Evolutionary conservation across 108 stramenopile genomes (phyloP), one percentile per base, ranked within the genome.

Genomic region (Discostella stelligeroides): DNA sequence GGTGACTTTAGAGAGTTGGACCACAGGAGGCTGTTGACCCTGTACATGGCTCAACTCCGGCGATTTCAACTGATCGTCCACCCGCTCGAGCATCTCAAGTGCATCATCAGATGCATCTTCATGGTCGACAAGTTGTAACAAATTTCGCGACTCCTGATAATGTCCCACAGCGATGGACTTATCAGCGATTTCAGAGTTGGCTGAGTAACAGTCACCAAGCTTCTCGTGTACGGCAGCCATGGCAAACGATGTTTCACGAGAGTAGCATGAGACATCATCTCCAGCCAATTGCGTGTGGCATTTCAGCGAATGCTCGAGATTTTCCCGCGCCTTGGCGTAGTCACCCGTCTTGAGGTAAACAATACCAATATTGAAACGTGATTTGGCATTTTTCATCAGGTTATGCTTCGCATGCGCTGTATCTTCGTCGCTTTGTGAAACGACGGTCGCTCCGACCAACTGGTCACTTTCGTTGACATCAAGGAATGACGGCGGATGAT

Each of bases 291-390:
- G 76, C 5, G 70, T 57, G 68, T 70, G 46, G 15, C 76, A 77
- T 24, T 70, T 70, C 17, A 77, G 76, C 38, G 58, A 60, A 27
- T 77, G 68, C 39, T 77, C 76, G 24, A 77, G 58, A 38, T 77
- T 77, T 40, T 77, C 68, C 41, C 70, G 68, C 24, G 76, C 76
- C 48, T 77, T 77, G 38, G 48, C 7, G 28, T 70, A 70, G 40
- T 77, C 76, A 20, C 68, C 68, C 24, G 76, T 70, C 55, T 77
- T 77, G 0, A 77, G 76, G 49, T 77, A 77, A 37, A 77, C 63
- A 24, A 77, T 55, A 4, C 76, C 76, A 9, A 77, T 77, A 57
- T 77, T 77, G 67, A 51, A 76, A 11, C 75, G 50, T 7, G 75
- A 67, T 46, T 76, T 76, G 51, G 75, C 66, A 47, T 76, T 67